These are phyloP conservation scores for Phytopythium chamaehyphon DNA, from an alignment of 352 stramenopile species.

Conservation along the genomic window DNA sequence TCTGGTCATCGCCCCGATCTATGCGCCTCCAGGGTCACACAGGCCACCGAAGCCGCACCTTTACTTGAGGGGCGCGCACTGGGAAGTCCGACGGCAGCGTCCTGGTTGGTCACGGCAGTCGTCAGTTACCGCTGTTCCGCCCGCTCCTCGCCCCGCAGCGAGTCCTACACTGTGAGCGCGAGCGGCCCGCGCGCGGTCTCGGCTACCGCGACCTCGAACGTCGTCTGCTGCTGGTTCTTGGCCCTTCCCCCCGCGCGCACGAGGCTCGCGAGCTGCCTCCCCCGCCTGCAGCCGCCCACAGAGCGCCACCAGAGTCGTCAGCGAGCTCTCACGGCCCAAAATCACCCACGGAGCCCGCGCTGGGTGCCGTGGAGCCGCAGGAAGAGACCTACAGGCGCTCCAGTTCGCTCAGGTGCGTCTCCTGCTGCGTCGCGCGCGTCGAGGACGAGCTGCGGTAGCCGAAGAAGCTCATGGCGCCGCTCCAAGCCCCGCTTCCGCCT, in stretches of 20 bases:
- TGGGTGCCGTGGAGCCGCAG: background rate
- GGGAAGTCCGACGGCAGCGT: conserved; percentile 71
- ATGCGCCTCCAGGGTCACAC: too few relatives aligned
- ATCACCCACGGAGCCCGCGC: background rate
- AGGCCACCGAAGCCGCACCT: conserved; percentile 25
- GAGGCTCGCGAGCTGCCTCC: conserved; percentile 73
- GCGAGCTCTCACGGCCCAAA: background rate
- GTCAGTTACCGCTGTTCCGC: too few relatives aligned
- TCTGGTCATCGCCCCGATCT: too few relatives aligned
- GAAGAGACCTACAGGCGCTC: conserved; percentile 56
- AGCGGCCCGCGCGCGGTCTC: conserved; percentile 55
- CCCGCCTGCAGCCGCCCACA: conserved; percentile 39
- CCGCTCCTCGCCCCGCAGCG: too few relatives aligned
- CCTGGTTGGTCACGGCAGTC: conserved; percentile 19
- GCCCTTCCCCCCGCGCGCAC: conserved; percentile 74
- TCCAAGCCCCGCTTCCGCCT: background rate
- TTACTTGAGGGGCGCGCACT: conserved; percentile 55
- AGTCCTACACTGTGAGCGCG: conserved; percentile 39
- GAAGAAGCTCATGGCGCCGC: conserved; percentile 55
- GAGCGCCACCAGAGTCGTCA: background rate
- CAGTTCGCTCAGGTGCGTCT: conserved; percentile 78
- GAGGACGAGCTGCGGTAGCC: conserved; percentile 51
- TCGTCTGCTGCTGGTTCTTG: conserved; percentile 85
- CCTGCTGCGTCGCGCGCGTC: conserved; percentile 39
- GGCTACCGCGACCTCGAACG: conserved; percentile 65